A percentile compares a stretch with the other conserved stretches of the same genome.
These are phyloP conservation scores for Globisporangium ultimum DNA, from an alignment of 352 stramenopile species.

Conservation along the genomic window DNA sequence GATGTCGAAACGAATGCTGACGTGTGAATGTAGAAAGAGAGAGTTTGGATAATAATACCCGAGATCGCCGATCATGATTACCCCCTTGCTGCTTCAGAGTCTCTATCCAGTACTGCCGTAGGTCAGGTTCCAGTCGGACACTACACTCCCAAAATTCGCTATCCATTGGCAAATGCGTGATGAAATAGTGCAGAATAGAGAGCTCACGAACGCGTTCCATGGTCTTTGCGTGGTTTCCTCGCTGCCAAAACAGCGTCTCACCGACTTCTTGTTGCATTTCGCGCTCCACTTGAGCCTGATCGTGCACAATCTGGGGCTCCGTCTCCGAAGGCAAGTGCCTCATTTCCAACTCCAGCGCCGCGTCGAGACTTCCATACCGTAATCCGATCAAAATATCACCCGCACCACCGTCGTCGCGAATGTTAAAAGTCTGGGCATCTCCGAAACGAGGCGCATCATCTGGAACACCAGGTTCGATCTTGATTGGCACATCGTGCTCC, in stretches of 20 bases:
- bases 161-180: background rate
- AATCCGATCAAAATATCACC: slow-evolving; percentile 8
- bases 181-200: slow-evolving; percentile 4
- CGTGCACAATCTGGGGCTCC: too few species aligned
- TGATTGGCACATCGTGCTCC: background rate
- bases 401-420: background rate
- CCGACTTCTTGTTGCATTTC: too few species aligned
- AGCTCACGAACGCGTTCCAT: background rate
- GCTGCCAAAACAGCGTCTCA: background rate
- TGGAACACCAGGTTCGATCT: too few species aligned
- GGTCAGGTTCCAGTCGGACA: background rate
- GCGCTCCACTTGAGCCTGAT: too few species aligned
- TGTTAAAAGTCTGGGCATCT: background rate
- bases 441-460: background rate
- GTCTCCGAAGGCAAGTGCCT: too few species aligned
- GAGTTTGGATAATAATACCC: background rate
- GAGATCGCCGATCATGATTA: background rate
- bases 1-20: too few species aligned
- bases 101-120: slow-evolving; percentile 1
- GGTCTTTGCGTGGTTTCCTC: background rate
- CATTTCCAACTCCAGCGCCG: too few species aligned
- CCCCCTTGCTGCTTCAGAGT: background rate
- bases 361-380: background rate
- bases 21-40: too few species aligned
- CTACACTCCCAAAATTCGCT: background rate